Evolutionary conservation across 805 yeast genomes (phyloP), one percentile per base, ranked within the genome.

Genomic region (Metschnikowia gelsemii): DNA sequence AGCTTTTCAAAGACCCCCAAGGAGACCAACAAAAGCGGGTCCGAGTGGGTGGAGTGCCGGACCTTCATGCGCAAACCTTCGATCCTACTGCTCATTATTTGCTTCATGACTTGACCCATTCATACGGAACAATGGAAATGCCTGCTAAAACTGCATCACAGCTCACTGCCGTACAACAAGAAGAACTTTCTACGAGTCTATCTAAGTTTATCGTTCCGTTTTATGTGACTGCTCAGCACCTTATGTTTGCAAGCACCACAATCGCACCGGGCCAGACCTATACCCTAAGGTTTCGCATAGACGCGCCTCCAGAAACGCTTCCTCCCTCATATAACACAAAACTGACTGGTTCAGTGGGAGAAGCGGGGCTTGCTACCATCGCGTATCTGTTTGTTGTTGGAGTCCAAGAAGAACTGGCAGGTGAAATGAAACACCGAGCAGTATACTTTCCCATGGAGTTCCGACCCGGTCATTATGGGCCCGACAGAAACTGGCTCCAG

Each of bases 291-390:
- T 37, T 68, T 7, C 55, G 46, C 30, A 51, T 66, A 40, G 62
- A 60, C 1, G 49, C 47, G 17, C 42, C 58, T 2, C 38, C 45
- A n/a, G 37, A 40, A 6, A 48, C 50, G 12, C 47, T 62, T 23
- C 73, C 75, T 6, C 75, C 75, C 0, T 59, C 67, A 11, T 70
- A 70, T 51, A 70, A 70, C 47, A 50, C 68, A 6, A 52, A 56
- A 12, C 71, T 66, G 73, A 64, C 73, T 0, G 71, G 72, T 0
- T 52, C 62, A 1, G 56, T 58, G 3, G 58, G 71, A 24, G 73
- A 69, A 29, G 70, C 62, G 35, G 74, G 73, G 2, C 56, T 58
- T 42, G 51, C 66, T 2, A 64, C 72, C 38, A 62, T 70, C 7
- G 55, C 56, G 25, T 69, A 70, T 51, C 59, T 62, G 47, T 47